Evolutionary conservation across 805 yeast genomes (phyloP).

Genomic region (Spathaspora girioi): DNA sequence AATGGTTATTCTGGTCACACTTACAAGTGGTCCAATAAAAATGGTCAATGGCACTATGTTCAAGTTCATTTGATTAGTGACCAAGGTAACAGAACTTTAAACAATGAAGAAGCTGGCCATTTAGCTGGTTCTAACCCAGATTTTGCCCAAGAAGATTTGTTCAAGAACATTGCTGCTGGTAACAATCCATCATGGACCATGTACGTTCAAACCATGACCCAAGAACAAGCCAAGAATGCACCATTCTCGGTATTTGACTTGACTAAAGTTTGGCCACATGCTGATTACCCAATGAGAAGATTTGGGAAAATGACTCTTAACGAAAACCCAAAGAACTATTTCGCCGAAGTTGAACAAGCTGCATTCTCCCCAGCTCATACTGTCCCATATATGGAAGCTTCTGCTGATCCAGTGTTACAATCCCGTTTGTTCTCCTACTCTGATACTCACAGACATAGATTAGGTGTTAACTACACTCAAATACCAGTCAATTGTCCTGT

Average conservation of each 20-base stretch:
- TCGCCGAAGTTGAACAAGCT: conserved; percentile 62
- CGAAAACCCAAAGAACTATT: conserved; percentile 82
- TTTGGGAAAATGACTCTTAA: conserved; percentile 77
- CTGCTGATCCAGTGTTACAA: conserved; percentile 76
- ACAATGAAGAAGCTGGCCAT: conserved; percentile 63
- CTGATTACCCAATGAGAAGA: conserved; percentile 79
- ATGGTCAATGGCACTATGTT: conserved; percentile 75
- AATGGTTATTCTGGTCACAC: conserved; percentile 84
- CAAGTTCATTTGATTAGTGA: conserved; percentile 72
- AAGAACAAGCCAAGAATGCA: conserved; percentile 68
- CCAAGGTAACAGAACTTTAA: conserved; percentile 54
- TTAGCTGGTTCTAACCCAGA: conserved; percentile 80
- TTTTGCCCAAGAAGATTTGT: conserved; percentile 74
- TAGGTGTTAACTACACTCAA: conserved; percentile 73
- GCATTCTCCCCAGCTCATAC: conserved; percentile 74
- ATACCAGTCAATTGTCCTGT: conserved; percentile 88
- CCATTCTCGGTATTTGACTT: conserved; percentile 85
- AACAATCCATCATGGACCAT: conserved; percentile 82
- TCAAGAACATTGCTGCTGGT: conserved; percentile 72
- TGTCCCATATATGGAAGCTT: conserved; percentile 72
- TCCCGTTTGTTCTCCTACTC: conserved; percentile 72
- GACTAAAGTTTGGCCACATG: conserved; percentile 91
- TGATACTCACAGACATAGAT: conserved; percentile 75
- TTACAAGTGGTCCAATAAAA: conserved; percentile 71
- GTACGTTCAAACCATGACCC: conserved; percentile 83